phyloP scores from a whole-genome alignment of 202 grass and related monocot species.

The Brachypodium distachyon region DNA sequence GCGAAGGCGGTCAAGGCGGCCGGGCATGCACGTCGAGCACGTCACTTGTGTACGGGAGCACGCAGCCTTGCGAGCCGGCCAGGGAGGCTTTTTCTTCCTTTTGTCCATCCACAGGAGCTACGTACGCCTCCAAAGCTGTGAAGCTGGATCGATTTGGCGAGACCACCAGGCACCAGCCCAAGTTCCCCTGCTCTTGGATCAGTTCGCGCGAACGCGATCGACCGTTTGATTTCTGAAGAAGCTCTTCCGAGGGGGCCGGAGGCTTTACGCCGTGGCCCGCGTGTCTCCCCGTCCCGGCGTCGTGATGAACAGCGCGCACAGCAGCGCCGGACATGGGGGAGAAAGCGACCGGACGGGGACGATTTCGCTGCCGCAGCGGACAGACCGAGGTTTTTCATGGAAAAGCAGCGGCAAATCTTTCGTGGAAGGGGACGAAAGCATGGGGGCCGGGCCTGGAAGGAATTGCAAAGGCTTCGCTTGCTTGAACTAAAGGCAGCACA shows the following conservation, averaged over 20 bases:
- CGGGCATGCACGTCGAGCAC: conserved; percentile 26
- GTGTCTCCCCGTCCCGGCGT: conserved; percentile 4
- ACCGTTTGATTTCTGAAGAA: too few species aligned
- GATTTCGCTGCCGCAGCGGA: conserved; percentile 10
- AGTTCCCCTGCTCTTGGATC: background rate
- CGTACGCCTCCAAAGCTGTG: background rate
- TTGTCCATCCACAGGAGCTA: background rate
- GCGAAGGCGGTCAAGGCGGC: background rate
- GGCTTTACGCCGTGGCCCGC: conserved; percentile 14
- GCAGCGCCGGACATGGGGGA: background rate
- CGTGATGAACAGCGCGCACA: background rate
- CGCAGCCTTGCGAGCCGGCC: conserved; percentile 6
- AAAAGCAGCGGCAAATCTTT: conserved; percentile 22
- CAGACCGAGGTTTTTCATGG: conserved; percentile 32
- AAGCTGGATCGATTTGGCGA: background rate
- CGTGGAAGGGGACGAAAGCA: conserved; percentile 16
- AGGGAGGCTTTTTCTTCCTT: background rate
- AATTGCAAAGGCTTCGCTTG: background rate
- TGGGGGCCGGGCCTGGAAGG: too few species aligned
- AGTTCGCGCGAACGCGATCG: background rate
- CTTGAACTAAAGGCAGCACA: background rate
- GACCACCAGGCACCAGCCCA: background rate
- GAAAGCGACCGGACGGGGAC: conserved; percentile 25
- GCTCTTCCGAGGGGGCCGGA: too few species aligned
- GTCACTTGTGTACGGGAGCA: conserved; percentile 14